phyloP scores from a whole-genome alignment of 2,329 filamentous ascomycete genomes.

The Hypoxylon sp. region DNA sequence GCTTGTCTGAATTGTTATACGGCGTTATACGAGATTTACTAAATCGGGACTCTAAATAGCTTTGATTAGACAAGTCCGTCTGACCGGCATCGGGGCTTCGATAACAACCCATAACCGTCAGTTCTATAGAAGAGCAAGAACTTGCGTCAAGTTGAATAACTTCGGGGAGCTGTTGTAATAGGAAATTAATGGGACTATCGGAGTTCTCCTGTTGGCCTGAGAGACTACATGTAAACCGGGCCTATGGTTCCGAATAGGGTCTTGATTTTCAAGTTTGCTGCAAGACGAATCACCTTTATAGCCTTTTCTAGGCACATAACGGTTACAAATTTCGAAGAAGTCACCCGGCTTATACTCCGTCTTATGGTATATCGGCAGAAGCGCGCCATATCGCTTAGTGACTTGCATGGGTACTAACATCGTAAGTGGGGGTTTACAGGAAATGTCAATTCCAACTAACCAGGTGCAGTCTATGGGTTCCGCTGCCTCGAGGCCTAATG shows the following conservation, averaged over 20 bases:
- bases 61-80: constrained; percentile 22
- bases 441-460: neutral
- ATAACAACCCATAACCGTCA: constrained; percentile 6
- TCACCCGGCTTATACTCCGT: neutral
- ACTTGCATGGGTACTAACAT: constrained; percentile 2
- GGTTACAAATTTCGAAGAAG: constrained; percentile 6
- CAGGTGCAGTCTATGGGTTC: neutral
- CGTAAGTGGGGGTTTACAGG: constrained; percentile 1
- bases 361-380: constrained; percentile 5
- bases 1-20: constrained; percentile 9
- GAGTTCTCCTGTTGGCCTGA: neutral
- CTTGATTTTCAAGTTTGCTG: neutral
- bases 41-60: constrained; percentile 15
- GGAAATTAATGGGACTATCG: neutral
- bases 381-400: neutral
- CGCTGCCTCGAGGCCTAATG: neutral
- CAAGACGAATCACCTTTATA: neutral
- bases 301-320: neutral
- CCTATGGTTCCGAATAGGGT: neutral
- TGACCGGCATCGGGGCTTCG: constrained; percentile 19
- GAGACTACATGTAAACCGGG: neutral
- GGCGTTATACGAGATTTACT: constrained; percentile 17
- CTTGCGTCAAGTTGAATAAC: neutral
- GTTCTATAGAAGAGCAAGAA: neutral
- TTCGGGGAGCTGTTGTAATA: neutral